Evolutionary conservation across 441 rosid genomes (phyloP), one percentile per base, ranked within the genome.

Genomic region (Syzygium syzygioides): DNA sequence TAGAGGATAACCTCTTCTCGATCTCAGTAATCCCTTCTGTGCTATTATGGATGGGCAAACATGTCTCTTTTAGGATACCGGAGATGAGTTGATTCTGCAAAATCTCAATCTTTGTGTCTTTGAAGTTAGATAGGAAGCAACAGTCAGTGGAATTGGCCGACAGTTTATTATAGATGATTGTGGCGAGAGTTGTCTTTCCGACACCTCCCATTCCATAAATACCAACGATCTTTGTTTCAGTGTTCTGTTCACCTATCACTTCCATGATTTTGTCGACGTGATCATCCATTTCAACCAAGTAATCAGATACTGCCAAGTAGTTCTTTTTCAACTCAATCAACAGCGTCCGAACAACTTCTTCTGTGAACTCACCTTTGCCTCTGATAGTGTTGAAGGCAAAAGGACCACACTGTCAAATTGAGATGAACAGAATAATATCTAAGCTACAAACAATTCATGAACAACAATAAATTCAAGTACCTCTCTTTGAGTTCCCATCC

Each of bases 11-110:
- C 85, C 68, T 25, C 2, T 79, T 55, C 62, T 56, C 18, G 56
- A 79, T 79, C 54, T 19, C 41, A 0, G 1, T 87, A n/a, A 76
- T 79, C 34, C 86, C 86, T 79, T 87, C 89, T 3, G 37, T 0
- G 0, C 37, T 32, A 55, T 56, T 41, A 26, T 5, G 28, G 1
- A 59, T 59, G 64, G 64, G 5, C 1, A 0, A 0, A 0, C 2
- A 3, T 59, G 28, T 5, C 30, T 59, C 13, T 26, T 28, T 28
- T 56, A 4, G 60, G 60, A 56, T 1, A 23, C 4, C 5, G 9
- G 6, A 57, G n/a, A 57, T 57, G n/a, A 57, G 62, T 0, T 57
- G 62, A 57, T 25, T 9, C 6, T 57, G 62, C 62, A 25, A 57
- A 57, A 4, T 25, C 14, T 3, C 4, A 56, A 56, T 56, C 25